Evolutionary conservation across 2,329 filamentous ascomycete species (phyloP).

Genomic region (Chrysoporthe puriensis): DNA sequence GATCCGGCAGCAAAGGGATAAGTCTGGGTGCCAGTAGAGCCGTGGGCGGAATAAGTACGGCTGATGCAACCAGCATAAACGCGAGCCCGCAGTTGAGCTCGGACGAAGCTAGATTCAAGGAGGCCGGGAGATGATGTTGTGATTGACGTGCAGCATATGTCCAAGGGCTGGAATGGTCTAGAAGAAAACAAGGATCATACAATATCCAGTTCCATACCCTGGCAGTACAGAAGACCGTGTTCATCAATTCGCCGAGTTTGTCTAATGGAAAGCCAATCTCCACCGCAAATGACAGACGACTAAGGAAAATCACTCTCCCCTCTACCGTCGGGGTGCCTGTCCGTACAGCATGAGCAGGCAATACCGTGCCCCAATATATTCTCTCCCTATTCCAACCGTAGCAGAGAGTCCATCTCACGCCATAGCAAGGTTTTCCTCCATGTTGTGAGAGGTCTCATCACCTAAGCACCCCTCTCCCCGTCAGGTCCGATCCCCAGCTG

Average conservation of each 20-base stretch:
- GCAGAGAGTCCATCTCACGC: background rate
- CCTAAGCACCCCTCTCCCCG: background rate
- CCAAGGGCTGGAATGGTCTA: background rate
- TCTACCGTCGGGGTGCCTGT: background rate
- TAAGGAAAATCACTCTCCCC: background rate
- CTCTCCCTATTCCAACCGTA: background rate
- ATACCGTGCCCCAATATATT: background rate
- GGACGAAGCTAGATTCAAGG: conserved; percentile 18
- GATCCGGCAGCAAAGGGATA: conserved; percentile 41
- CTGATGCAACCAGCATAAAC: conserved; percentile 31
- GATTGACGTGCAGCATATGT: background rate
- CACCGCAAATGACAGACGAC: background rate
- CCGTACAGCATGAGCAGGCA: background rate
- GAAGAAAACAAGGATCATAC: background rate
- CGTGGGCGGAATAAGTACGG: conserved; percentile 42
- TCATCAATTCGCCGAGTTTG: background rate
- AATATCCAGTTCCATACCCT: background rate
- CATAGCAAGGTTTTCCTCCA: background rate
- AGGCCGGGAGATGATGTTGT: background rate
- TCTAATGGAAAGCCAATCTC: background rate
- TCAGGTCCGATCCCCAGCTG: background rate
- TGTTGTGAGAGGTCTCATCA: background rate
- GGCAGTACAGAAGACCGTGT: background rate
- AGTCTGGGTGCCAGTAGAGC: conserved; percentile 44
- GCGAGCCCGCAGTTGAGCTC: conserved; percentile 23